Evolutionary conservation across 306 rosid species (phyloP), one percentile per base, ranked within the genome.

Genomic region (Rosa persica): DNA sequence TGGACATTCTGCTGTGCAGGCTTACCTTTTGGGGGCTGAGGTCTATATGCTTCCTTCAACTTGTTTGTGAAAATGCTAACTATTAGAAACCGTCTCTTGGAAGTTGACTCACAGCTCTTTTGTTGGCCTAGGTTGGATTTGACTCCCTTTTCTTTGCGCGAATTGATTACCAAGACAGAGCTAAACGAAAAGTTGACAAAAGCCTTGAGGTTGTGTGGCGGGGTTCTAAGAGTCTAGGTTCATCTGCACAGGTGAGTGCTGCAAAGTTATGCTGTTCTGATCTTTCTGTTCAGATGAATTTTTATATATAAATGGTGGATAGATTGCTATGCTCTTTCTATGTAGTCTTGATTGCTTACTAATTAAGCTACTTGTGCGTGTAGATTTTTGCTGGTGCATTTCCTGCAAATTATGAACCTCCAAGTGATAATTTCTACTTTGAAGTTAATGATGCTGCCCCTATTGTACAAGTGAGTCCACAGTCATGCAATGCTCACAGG

Each of bases 1-100:
- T 84, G 97, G 97, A n/a, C 97, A 93, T 81, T 93, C 97, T 76
- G 90, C 93, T 0, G 91, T 93, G 8, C 97, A 93, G 82, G 96
- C 96, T 49, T 93, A 93, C 77, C 79, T 93, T 76, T 81, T 90
- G 78, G 92, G 93, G 23, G 93, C 96, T 38, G 91, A 93, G 87
- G 97, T 92, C 39, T 13, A 15, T 62, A 72, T 72, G 52, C 5
- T 49, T 58, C 62, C 49, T 15, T 46, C 12, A 54, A 9, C 25
- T 72, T 19, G 74, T 30, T n/a, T 34, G 2, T 16, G 40, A 9
- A 71, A 42, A 22, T 9, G 47, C 3, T 19, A 8, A 20, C 30
- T 67, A 20, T 20, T 4, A 12, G 16, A 75, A 58, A 60, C 42
- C 44, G 30, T 42, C 0, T 55, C 27, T 74, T 19, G 55, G 22